Evolutionary conservation across 192 early-diverging fungal genomes (phyloP), one percentile per base, ranked within the genome.

Genomic region (Anaeromyces robustus): DNA sequence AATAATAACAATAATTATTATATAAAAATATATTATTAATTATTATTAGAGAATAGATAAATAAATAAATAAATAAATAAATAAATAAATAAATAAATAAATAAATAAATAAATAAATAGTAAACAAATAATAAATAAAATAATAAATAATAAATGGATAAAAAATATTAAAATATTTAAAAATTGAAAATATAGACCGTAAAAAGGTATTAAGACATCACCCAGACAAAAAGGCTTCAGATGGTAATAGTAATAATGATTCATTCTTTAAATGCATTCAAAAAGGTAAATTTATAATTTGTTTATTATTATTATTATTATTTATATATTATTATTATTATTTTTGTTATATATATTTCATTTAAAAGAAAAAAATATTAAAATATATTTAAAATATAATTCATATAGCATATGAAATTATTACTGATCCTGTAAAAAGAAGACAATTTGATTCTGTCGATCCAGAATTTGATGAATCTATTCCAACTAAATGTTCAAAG

Each of bases 231-330:
- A 97, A 97, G 89, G 85, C 88, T 28, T 82, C 78, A 77, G 89
- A 91, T 82, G 92, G 91, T 34, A 86, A 88, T 77, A 84, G 87
- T 34, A 93, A 93, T 87, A 94, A 96, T 83, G 98, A 99, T 88
- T 87, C 92, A n/a, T 98, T 98, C 89, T 99, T 99, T 94, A 99
- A 99, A 91, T 99, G 98, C 86, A 94, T 98, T 80, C 95, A 97
- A 84, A 92, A 90, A 84, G 86, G 84, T 85, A 52, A 30, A 77
- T 30, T 12, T 26, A 3, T 17, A 80, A 41, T 7, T 12, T n/a
- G n/a, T 4, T n/a, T 14, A 30, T 83, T 18, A 31, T 77, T 16
- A 14, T 82, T 41, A 28, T 9, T 16, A 41, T 12, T 41, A 37
- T 29, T 22, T 22, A 52, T 5, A 28, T 19, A 26, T 5, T n/a